A percentile compares a stretch with the other conserved stretches of the same genome.
Conservation (phyloP, 257 asterid genomes). For the Scutellaria baicalensis region DNA sequence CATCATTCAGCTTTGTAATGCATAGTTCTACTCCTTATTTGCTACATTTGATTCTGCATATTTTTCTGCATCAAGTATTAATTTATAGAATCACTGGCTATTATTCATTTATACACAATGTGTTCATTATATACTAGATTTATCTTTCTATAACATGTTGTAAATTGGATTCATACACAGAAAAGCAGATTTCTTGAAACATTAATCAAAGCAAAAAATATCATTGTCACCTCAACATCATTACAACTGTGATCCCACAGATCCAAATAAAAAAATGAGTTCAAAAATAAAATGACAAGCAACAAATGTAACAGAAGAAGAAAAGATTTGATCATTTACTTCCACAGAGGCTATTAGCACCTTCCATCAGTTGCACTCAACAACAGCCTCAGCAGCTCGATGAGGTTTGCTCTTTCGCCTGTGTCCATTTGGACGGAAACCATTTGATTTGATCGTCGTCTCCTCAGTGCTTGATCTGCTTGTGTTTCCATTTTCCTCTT, state of each 20-base stretch:
- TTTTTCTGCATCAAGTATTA: no score
- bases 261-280: neutral
- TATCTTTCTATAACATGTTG: no score
- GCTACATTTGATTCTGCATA: no score
- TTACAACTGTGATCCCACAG: neutral
- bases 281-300: conserved; percentile 8
- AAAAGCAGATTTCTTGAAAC: neutral
- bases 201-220: neutral
- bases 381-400: conserved; percentile 65
- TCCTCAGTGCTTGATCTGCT: conserved; percentile 30
- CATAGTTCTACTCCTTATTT: no score
- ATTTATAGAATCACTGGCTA: no score
- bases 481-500: conserved; percentile 29
- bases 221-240: neutral
- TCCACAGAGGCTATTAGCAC: neutral
- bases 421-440: conserved; percentile 30
- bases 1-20: no score
- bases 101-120: neutral
- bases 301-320: conserved; percentile 7
- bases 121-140: neutral
- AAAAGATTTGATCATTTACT: neutral
- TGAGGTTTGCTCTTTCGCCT: conserved; percentile 54
- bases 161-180: neutral
- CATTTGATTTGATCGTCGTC: conserved; percentile 20
- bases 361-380: conserved; percentile 36